These are phyloP conservation scores for Pythium insidiosum DNA, from an alignment of 352 stramenopile genomes.

Conservation along the genomic window DNA sequence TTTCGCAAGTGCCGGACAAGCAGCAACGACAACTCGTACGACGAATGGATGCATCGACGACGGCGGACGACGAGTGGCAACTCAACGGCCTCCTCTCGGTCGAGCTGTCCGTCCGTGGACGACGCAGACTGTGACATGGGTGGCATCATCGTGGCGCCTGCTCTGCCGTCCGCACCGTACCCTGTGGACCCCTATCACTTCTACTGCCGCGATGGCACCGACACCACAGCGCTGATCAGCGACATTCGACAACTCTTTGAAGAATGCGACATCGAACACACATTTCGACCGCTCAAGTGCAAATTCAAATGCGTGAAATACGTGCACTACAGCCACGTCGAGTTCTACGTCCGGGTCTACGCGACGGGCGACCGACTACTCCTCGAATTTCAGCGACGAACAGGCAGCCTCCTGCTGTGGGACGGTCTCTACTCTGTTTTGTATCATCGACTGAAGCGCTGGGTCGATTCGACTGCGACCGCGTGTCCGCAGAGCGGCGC, in stretches of 20 bases:
- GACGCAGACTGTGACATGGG: constrained; percentile 1
- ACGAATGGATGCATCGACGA: constrained; percentile 18
- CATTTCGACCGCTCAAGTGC: constrained; percentile 63
- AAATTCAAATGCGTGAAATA: constrained; percentile 87
- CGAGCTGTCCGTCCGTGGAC: constrained; percentile 9
- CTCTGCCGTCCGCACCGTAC: constrained; percentile 54
- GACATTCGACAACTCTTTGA: constrained; percentile 41
- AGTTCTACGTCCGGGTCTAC: constrained; percentile 75
- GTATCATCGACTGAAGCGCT: constrained; percentile 41
- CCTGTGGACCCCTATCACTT: constrained; percentile 81
- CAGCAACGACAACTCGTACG: constrained; percentile 12
- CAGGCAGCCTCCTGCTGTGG: constrained; percentile 68
- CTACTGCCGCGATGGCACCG: constrained; percentile 28
- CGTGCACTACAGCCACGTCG: constrained; percentile 75
- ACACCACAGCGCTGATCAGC: constrained; percentile 25
- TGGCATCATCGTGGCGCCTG: constrained; percentile 28
- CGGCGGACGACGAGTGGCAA: constrained; percentile 48
- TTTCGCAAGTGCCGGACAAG: constrained; percentile 36
- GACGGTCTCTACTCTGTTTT: constrained; percentile 73
- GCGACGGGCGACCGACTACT: constrained; percentile 31
- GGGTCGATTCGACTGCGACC: constrained; percentile 35
- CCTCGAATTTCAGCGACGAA: constrained; percentile 71
- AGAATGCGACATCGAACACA: constrained; percentile 57
- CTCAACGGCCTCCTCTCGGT: constrained; percentile 13
- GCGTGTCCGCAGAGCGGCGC: constrained; percentile 61